Conservation (phyloP, 2,329 filamentous ascomycete genomes). For the Trichoderma lentiforme region DNA sequence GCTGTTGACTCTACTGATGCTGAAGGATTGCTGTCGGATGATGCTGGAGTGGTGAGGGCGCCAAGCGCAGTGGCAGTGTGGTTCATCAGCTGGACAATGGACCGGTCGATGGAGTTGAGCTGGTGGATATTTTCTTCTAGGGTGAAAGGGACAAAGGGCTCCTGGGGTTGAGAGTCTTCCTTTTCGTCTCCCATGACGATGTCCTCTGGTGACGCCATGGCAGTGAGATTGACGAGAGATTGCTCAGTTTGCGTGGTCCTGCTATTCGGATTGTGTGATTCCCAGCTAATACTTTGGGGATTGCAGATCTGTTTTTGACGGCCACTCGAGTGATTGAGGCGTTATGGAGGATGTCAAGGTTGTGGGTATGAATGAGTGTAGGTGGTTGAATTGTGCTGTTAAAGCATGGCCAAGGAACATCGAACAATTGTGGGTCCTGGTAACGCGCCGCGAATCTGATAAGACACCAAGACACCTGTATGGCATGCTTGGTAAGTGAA, state of each 20-base stretch:
- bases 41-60: slow-evolving; percentile 38
- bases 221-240: not conserved
- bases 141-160: slow-evolving; percentile 69
- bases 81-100: slow-evolving; percentile 38
- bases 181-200: slow-evolving; percentile 31
- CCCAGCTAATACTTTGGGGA: not conserved
- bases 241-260: not conserved
- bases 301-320: not conserved
- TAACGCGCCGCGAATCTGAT: slow-evolving; percentile 11
- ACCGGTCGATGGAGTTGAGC: slow-evolving; percentile 73
- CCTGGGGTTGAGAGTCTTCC: slow-evolving; percentile 31
- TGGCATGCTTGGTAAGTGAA: not conserved
- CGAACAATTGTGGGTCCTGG: not conserved
- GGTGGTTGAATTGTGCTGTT: not conserved
- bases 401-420: not conserved
- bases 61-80: slow-evolving; percentile 48
- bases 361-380: not conserved
- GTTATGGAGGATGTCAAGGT: not conserved
- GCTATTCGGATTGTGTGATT: not conserved
- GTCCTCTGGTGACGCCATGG: slow-evolving; percentile 34
- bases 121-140: slow-evolving; percentile 76
- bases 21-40: slow-evolving; percentile 20
- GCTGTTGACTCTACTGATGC: slow-evolving; percentile 42
- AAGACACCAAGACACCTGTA: not conserved
- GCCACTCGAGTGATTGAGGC: not conserved